Conservation (phyloP, 148 eudicot species). For the Rhododendron williamsianum region DNA sequence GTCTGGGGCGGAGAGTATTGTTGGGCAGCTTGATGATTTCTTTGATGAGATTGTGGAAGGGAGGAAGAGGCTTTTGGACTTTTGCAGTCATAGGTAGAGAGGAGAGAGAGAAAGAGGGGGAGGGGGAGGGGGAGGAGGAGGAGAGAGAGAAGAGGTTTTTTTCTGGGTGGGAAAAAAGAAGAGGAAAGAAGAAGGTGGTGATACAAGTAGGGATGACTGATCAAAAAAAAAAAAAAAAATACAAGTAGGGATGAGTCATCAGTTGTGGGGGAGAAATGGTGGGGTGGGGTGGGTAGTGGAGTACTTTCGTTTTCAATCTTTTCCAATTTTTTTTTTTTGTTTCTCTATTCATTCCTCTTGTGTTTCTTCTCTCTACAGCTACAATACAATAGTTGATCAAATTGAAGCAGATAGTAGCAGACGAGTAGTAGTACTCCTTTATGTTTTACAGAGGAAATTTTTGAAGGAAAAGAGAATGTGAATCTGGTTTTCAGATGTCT, state of each 20-base stretch:
- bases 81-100: slow-evolving; percentile 59
- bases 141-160: neutral
- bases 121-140: too few species aligned
- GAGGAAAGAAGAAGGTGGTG: neutral
- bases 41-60: slow-evolving; percentile 80
- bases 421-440: neutral
- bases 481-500: slow-evolving; percentile 9
- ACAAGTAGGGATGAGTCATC: too few species aligned
- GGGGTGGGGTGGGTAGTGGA: neutral
- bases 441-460: slow-evolving; percentile 17
- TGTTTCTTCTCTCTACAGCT: neutral
- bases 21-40: slow-evolving; percentile 68
- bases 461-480: slow-evolving; percentile 4
- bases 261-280: too few species aligned
- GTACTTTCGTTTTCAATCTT: neutral
- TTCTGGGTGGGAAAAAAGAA: neutral
- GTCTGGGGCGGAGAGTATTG: slow-evolving; percentile 47
- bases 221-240: too few species aligned
- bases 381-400: neutral
- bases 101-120: neutral
- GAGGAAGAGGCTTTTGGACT: slow-evolving; percentile 62
- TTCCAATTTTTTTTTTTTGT: neutral
- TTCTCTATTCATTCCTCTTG: neutral
- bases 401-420: neutral
- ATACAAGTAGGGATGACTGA: neutral